These are phyloP conservation scores for Cyberlindnera maclurae DNA, from an alignment of 805 yeast species.

Conservation along the genomic window DNA sequence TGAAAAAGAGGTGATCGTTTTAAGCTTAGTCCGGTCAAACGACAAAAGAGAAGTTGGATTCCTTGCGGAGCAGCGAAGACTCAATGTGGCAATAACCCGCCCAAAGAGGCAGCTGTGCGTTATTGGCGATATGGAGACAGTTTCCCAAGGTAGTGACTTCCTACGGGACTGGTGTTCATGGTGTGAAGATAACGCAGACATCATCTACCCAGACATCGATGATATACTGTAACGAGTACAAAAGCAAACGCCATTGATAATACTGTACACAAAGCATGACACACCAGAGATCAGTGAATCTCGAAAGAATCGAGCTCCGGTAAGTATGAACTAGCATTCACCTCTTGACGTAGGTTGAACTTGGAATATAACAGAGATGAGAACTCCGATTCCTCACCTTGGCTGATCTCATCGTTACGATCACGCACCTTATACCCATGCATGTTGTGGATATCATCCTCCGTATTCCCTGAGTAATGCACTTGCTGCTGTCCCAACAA, in stretches of 20 bases:
- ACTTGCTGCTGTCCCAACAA: background rate
- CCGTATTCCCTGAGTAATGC: background rate
- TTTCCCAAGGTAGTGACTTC: constrained; percentile 36
- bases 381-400: constrained; percentile 4
- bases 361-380: constrained; percentile 10
- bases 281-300: background rate
- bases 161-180: constrained; percentile 61
- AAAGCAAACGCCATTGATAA: background rate
- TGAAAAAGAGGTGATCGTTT: constrained; percentile 80
- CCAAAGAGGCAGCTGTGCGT: constrained; percentile 80
- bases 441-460: background rate
- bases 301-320: constrained; percentile 1
- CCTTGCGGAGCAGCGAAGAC: constrained; percentile 65
- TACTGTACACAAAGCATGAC: background rate
- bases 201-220: constrained; percentile 43
- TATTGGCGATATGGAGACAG: constrained; percentile 77
- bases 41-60: constrained; percentile 70
- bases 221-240: constrained; percentile 21
- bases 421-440: background rate
- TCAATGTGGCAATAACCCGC: constrained; percentile 92
- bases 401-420: background rate
- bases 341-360: constrained; percentile 6
- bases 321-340: background rate
- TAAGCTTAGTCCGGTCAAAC: constrained; percentile 80
- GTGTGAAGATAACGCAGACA: constrained; percentile 64